These are phyloP conservation scores for Ceratobasidium sp. DNA, from an alignment of 1,284 basidiomycete species.

Conservation along the genomic window DNA sequence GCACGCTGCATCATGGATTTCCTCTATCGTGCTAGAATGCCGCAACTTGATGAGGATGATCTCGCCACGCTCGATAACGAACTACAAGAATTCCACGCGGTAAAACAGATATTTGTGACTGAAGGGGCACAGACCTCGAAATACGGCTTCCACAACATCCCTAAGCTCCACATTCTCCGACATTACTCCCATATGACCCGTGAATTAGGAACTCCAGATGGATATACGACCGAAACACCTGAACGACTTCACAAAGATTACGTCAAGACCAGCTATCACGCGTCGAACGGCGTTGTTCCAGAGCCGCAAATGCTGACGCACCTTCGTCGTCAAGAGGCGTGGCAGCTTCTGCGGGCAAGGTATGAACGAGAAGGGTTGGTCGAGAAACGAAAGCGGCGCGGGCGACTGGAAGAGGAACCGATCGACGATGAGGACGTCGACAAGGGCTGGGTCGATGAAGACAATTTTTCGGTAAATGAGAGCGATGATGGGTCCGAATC, in stretches of 20 bases:
- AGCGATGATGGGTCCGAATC: neutral
- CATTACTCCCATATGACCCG: slow-evolving; percentile 42
- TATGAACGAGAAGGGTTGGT: neutral
- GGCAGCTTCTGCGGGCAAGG: too few species aligned
- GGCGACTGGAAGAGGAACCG: neutral
- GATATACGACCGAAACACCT: slow-evolving; percentile 45
- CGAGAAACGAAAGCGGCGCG: neutral
- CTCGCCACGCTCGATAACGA: slow-evolving; percentile 39
- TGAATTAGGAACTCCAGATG: slow-evolving; percentile 44
- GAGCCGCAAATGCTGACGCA: too few species aligned
- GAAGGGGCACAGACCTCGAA: slow-evolving; percentile 12
- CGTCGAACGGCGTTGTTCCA: too few species aligned
- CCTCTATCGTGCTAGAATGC: slow-evolving; percentile 50
- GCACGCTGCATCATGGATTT: slow-evolving; percentile 57
- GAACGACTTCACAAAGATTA: slow-evolving; percentile 45
- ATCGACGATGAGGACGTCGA: neutral
- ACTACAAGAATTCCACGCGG: slow-evolving; percentile 47
- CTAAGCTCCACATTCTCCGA: slow-evolving; percentile 40
- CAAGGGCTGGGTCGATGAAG: neutral
- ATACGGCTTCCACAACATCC: slow-evolving; percentile 49
- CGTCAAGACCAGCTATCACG: too few species aligned
- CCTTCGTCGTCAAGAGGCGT: too few species aligned
- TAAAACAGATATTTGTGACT: slow-evolving; percentile 48
- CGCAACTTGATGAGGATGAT: slow-evolving; percentile 7
- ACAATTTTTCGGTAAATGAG: neutral